Base-by-base conservation (phyloP, 768 basidiomycete species). In the Phylloporus rhodoxanthus region DNA sequence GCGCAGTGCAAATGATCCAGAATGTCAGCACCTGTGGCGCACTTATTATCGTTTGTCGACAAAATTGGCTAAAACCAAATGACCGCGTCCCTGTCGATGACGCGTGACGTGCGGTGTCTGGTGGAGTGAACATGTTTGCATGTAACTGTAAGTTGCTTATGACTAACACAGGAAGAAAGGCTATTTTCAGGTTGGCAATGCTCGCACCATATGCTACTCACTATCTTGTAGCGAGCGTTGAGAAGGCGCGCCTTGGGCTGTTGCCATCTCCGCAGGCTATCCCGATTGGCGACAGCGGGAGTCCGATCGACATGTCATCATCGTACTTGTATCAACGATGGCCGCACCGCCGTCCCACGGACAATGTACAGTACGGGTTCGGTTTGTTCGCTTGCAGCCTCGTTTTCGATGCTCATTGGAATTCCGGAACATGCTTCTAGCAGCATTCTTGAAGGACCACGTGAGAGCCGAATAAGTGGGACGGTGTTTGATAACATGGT, bases 401-500 rank as follows among this genome's bases (percentile, higher is more conserved):
- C 43, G 45, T 47, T 52, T 40, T 50, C 38, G 53, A 44, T 13
- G 15, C 55, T 52, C 53, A 9, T 48, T 25, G 51, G 50, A 14
- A 20, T 50, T 55, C 54, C 62, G 57, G 58, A 64, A 62, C 36
- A 42, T 34, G 19, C 39, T 15, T 25, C 23, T 21, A 5, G 20
- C 3, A 38, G 20, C 6, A 23, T 23, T 23, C 25, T 29, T 5
- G 10, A 11, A 11, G 13, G 29, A 30, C 10, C 41, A 42, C 28
- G 42, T 43, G 42, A 43, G 41, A 15, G 21, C 39, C 13, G 39
- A 41, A 45, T 10, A 11, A 29, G 28, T 29, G 26, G 26, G 26
- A 29, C 25, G 25, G 25, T 7, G 37, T 20, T 63, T 58, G 48
- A 58, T 53, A 47, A 47, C 54, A 43, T 55, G 19, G 64, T 65